These are phyloP conservation scores for Ilex aquifolium DNA, from an alignment of 257 asterid genomes.

Conservation along the genomic window DNA sequence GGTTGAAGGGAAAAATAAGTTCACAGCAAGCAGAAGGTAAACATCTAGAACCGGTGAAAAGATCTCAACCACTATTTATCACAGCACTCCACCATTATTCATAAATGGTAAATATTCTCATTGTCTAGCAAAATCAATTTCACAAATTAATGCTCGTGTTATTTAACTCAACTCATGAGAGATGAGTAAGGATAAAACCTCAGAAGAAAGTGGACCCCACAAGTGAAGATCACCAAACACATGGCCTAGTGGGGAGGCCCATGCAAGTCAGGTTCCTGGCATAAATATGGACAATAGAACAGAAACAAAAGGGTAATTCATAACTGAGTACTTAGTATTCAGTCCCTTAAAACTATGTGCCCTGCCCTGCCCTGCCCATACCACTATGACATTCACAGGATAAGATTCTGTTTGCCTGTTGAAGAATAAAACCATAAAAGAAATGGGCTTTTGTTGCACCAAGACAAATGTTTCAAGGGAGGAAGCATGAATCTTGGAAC, in stretches of 20 bases:
- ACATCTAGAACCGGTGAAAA: too few relatives aligned
- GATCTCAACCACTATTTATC: too few relatives aligned
- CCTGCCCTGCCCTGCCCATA: slow-evolving; percentile 63
- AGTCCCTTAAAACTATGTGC: slow-evolving; percentile 35
- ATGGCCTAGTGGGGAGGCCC: slow-evolving; percentile 22
- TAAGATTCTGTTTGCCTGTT: slow-evolving; percentile 31
- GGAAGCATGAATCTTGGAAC: slow-evolving; percentile 26
- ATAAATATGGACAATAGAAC: slow-evolving; percentile 26
- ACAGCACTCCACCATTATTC: too few relatives aligned
- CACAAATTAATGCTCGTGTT: too few relatives aligned
- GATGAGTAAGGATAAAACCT: too few relatives aligned
- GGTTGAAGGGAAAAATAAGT: too few relatives aligned
- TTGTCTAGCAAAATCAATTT: too few relatives aligned
- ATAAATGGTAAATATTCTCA: too few relatives aligned
- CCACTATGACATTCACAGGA: slow-evolving; percentile 34
- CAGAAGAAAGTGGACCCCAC: slow-evolving; percentile 12
- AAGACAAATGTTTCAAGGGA: slow-evolving; percentile 35
- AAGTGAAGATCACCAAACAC: slow-evolving; percentile 23
- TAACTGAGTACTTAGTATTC: not conserved
- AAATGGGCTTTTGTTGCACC: slow-evolving; percentile 20
- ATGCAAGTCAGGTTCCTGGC: slow-evolving; percentile 17
- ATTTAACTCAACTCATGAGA: too few relatives aligned
- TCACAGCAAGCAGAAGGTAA: too few relatives aligned
- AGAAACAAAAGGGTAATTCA: slow-evolving; percentile 19
- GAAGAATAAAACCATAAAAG: slow-evolving; percentile 23